Evolutionary conservation across 306 rosid species (phyloP).

Genomic region (Vachellia collinsii): DNA sequence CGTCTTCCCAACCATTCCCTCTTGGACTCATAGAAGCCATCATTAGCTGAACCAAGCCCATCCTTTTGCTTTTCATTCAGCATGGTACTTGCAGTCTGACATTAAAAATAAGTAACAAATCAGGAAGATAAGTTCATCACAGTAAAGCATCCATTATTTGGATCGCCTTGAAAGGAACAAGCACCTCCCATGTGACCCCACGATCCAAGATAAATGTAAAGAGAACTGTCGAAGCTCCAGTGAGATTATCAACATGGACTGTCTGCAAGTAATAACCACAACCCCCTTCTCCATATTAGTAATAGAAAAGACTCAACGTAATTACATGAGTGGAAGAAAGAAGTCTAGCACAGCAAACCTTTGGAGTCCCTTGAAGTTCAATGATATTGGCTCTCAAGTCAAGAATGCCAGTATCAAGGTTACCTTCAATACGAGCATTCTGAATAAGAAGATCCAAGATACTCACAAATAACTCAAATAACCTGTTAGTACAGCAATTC

Average conservation of each 20-base stretch:
- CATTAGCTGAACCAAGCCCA: slow-evolving; percentile 77
- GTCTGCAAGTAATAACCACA: slow-evolving; percentile 54
- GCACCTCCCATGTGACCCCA: slow-evolving; percentile 95
- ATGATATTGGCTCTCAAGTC: slow-evolving; percentile 89
- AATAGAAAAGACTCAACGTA: slow-evolving; percentile 31
- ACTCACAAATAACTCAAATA: slow-evolving; percentile 87
- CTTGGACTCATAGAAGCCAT: slow-evolving; percentile 95
- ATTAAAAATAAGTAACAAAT: slow-evolving; percentile 32
- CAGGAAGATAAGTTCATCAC: slow-evolving; percentile 15
- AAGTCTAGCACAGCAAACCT: slow-evolving; percentile 61
- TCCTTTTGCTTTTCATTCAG: slow-evolving; percentile 90
- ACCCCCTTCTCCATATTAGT: slow-evolving; percentile 23
- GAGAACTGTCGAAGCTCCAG: slow-evolving; percentile 88
- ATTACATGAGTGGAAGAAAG: slow-evolving; percentile 16
- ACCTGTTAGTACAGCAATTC: slow-evolving; percentile 49
- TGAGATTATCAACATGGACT: slow-evolving; percentile 87
- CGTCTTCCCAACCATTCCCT: slow-evolving; percentile 97
- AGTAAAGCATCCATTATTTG: slow-evolving; percentile 22
- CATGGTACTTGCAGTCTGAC: slow-evolving; percentile 73
- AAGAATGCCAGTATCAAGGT: slow-evolving; percentile 94
- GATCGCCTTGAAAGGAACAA: slow-evolving; percentile 35
- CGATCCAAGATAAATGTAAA: slow-evolving; percentile 96
- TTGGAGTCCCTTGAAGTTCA: slow-evolving; percentile 88
- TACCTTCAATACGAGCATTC: slow-evolving; percentile 94
- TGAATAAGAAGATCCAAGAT: slow-evolving; percentile 93